Base-by-base conservation (phyloP, 768 basidiomycete species). In the Wakefieldia striispora region DNA sequence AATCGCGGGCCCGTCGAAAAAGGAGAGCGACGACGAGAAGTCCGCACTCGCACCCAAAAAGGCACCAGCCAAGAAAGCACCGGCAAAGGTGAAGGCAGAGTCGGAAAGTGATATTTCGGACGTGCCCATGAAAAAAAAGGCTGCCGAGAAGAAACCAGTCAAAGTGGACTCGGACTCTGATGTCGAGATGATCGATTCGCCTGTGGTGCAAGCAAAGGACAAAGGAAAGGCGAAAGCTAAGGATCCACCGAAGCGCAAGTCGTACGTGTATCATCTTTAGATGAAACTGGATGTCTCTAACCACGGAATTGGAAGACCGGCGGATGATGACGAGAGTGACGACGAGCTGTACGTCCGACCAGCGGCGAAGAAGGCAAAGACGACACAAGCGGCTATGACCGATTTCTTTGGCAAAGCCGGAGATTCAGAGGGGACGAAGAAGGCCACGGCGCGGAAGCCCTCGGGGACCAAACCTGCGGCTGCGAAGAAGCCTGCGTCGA, bases 201-300 rank as follows among this genome's bases (percentile, higher is more conserved):
- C 64, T 0, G 56, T 64, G 7, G 41, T 40, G 41, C 53, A 48
- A 50, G 53, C 38, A 42, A 80, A 75, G 48, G 72, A 66, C 29
- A 80, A 79, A 49, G 73, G 64, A 33, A 82, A 80, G 55, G 73
- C 68, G 3, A 73, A 72, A 58, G 63, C 64, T 1, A 62, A 57
- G 42, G 60, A 56, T 16, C 57, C 60, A 14, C 62, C 70, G 38
- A 91, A 91, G 68, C 81, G 87, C 37, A 91, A 90, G 68, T 86
- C 80, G 88, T 85, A 43, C 27, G 73, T 65, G 6, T 39, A 8
- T 23, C 2, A 38, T 23, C 17, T 27, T 49, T 39, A 4, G 37
- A 51, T 36, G 51, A 47, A 6, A 40, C 23, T 29, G 33, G 23
- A 23, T 43, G 35, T 45, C 50, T 26, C 51, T 63, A 19, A 65